Evolutionary conservation across 768 basidiomycete species (phyloP).

Genomic region (Boletellus ananas): DNA sequence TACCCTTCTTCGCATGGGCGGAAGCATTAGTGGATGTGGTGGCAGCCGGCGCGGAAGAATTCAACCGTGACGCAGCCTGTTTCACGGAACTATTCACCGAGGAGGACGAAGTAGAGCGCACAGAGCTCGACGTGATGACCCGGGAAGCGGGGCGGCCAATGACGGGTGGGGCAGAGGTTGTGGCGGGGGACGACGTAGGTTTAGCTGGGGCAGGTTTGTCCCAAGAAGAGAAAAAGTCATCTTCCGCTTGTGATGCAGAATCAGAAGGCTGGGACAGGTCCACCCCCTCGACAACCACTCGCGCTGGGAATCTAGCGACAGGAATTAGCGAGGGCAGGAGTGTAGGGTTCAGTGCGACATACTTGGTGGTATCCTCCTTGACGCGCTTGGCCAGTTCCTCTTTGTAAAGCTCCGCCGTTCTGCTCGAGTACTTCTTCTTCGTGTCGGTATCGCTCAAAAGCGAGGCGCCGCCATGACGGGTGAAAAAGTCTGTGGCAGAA

Average conservation of each 20-base stretch:
- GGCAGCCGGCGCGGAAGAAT: conserved; percentile 36
- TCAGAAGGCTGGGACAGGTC: conserved; percentile 41
- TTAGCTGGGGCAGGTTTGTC: conserved; percentile 72
- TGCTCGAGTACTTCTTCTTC: conserved; percentile 86
- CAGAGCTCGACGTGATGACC: conserved; percentile 62
- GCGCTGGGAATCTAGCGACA: conserved; percentile 61
- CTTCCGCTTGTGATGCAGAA: conserved; percentile 53
- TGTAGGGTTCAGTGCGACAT: conserved; percentile 21
- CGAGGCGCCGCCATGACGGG: conserved; percentile 74
- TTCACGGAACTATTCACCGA: conserved; percentile 30
- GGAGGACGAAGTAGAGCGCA: conserved; percentile 44
- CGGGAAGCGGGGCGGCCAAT: conserved; percentile 57
- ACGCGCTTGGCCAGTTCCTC: conserved; percentile 83
- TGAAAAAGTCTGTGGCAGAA: conserved; percentile 84
- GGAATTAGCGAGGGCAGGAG: background rate
- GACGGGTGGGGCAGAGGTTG: conserved; percentile 51
- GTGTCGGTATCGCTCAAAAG: conserved; percentile 70
- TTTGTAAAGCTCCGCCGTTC: conserved; percentile 84
- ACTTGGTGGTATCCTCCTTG: conserved; percentile 71
- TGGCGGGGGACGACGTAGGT: conserved; percentile 47
- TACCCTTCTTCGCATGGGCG: conserved; percentile 53
- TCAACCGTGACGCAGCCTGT: conserved; percentile 41
- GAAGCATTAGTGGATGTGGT: conserved; percentile 30
- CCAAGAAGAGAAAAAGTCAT: conserved; percentile 98
- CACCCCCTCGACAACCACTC: conserved; percentile 81